phyloP scores from a whole-genome alignment of 805 yeast species.

The Lachancea kluyveri region DNA sequence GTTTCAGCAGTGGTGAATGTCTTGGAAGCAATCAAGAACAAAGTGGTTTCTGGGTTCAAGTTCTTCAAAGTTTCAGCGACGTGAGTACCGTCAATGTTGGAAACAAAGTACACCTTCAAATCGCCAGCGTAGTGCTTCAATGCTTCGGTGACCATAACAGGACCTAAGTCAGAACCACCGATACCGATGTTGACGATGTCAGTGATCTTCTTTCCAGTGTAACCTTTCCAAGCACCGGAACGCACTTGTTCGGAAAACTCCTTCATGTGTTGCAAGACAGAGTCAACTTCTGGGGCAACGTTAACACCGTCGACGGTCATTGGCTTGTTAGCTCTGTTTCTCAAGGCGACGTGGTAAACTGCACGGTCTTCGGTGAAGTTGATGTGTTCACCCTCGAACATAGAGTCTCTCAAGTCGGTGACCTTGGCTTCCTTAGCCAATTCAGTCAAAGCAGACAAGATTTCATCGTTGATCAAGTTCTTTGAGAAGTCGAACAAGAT shows the following conservation, averaged over 20 bases:
- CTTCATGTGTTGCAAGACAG: slow-evolving; percentile 91
- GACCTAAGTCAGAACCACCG: slow-evolving; percentile 98
- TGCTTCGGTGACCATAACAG: slow-evolving; percentile 99
- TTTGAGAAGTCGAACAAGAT: slow-evolving; percentile 93
- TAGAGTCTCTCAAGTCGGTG: slow-evolving; percentile 77
- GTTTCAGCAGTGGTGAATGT: slow-evolving; percentile 99
- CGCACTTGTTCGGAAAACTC: slow-evolving; percentile 87
- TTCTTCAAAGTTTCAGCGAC: slow-evolving; percentile 80
- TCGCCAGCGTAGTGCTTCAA: slow-evolving; percentile 80
- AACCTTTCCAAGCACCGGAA: slow-evolving; percentile 94
- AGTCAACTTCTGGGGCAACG: slow-evolving; percentile 87
- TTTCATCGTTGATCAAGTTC: slow-evolving; percentile 84
- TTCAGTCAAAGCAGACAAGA: slow-evolving; percentile 56
- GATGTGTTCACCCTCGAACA: slow-evolving; percentile 91
- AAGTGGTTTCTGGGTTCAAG: slow-evolving; percentile 83
- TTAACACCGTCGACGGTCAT: slow-evolving; percentile 87
- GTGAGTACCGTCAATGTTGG: slow-evolving; percentile 98
- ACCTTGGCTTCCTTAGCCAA: slow-evolving; percentile 90
- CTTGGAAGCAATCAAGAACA: slow-evolving; percentile 90
- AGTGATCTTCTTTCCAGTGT: slow-evolving; percentile 89
- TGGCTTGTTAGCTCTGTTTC: slow-evolving; percentile 81
- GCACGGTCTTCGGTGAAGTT: slow-evolving; percentile 96
- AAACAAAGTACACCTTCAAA: slow-evolving; percentile 83
- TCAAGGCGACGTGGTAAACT: slow-evolving; percentile 92
- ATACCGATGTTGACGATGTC: slow-evolving; percentile 97